phyloP scores from a whole-genome alignment of 2,329 filamentous ascomycete genomes.

The Aspergillus thermomutatus region DNA sequence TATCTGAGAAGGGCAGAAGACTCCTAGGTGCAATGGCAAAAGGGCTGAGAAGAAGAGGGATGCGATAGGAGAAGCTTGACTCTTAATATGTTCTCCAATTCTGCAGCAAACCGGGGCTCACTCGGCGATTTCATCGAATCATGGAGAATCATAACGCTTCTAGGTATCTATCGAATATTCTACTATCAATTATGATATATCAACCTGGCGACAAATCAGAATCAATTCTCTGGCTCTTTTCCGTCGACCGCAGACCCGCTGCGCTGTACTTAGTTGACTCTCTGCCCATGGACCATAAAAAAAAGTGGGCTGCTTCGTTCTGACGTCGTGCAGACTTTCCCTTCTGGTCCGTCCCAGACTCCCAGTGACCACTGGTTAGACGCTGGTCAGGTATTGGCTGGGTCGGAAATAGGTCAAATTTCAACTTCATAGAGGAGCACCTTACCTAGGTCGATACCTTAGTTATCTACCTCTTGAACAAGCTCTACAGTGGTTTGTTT shows the following conservation, averaged over 20 bases:
- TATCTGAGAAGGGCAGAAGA: neutral
- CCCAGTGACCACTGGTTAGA: neutral
- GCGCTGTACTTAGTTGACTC: neutral
- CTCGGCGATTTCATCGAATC: neutral
- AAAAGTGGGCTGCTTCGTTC: neutral
- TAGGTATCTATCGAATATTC: neutral
- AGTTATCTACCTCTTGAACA: neutral
- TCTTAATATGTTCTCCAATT: neutral
- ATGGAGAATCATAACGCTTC: neutral
- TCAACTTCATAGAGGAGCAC: neutral
- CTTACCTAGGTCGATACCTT: too few species aligned
- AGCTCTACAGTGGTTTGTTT: neutral
- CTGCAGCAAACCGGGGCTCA: neutral
- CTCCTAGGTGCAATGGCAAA: neutral
- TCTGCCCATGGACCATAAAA: neutral
- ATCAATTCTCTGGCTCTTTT: neutral
- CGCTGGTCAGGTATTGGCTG: neutral
- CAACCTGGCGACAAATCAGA: neutral
- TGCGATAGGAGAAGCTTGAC: neutral
- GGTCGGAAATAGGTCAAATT: neutral
- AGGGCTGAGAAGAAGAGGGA: neutral
- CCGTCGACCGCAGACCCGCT: neutral
- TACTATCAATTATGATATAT: neutral
- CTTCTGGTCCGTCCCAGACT: slow-evolving; percentile 21
- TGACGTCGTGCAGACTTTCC: slow-evolving; percentile 37